Evolutionary conservation across 1,284 basidiomycete species (phyloP).

Genomic region (Ceratobasidium sp.): DNA sequence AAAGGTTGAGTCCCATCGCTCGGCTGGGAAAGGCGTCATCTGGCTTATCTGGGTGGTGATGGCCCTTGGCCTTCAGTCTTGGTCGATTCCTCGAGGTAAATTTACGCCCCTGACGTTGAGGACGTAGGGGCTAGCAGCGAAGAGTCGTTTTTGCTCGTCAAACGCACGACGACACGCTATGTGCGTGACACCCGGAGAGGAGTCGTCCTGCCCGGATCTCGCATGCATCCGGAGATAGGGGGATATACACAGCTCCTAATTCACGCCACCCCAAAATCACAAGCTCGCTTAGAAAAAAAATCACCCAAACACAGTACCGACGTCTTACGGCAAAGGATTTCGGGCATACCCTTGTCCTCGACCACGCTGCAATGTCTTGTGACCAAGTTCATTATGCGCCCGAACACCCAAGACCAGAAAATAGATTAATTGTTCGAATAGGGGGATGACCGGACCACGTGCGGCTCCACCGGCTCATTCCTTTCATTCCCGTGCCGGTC

Average conservation of each 20-base stretch:
- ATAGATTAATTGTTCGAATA: constrained; percentile 9
- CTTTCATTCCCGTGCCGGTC: constrained; percentile 12
- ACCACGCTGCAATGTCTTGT: not conserved
- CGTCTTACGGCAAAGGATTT: not conserved
- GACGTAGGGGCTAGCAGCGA: too few species aligned
- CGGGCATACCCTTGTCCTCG: not conserved
- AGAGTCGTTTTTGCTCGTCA: too few species aligned
- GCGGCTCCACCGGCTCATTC: not conserved
- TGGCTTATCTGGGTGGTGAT: not conserved
- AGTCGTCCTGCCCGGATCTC: not conserved
- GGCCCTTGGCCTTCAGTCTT: too few species aligned
- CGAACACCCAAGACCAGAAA: not conserved
- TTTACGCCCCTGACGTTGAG: too few species aligned
- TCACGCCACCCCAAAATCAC: not conserved
- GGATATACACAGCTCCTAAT: not conserved
- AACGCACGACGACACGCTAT: too few species aligned
- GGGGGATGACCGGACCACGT: constrained; percentile 5
- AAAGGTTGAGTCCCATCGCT: not conserved
- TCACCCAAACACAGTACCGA: not conserved
- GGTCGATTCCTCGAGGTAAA: too few species aligned
- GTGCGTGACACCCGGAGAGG: too few species aligned
- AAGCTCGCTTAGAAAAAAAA: not conserved
- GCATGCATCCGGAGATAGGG: not conserved
- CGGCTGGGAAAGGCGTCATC: not conserved
- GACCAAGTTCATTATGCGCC: not conserved